Evolutionary conservation across 306 rosid genomes (phyloP), one percentile per base, ranked within the genome.

Genomic region (Medicago lupulina): DNA sequence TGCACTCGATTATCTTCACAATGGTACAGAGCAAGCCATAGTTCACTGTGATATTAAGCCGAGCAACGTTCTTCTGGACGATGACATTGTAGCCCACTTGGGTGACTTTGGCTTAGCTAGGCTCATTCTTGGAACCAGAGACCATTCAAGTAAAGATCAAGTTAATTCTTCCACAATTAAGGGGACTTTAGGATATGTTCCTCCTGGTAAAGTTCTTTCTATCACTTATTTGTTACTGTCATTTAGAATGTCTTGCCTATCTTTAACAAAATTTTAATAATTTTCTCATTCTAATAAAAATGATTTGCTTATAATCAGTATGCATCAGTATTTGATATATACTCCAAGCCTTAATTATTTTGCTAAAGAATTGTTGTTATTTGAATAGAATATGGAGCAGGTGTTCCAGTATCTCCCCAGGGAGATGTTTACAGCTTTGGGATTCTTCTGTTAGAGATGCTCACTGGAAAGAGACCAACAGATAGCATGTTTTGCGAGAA

Each of bases 41-140:
- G 81, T 81, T 74, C 90, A 83, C 2, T 81, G 80, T 73, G 85
- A 86, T 71, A 9, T 86, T 15, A 86, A 86, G 51, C 89, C 87
- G n/a, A 80, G 87, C 55, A 86, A 86, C 0, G 25, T 86, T 44
- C 81, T 86, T 54, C 77, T 83, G 18, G 60, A 54, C 3, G 60
- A 54, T 17, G 60, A 54, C 9, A 4, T 3, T 3, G 60, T 54
- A 18, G 28, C 60, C 25, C 60, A 54, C 28, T 54, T 17, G 61
- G 61, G 61, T 9, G 61, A 55, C 14, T 55, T 55, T 18, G 61
- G 61, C 61, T 18, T 55, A 55, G 61, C 61, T 55, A 55, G 61
- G 16, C 61, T 55, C 7, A 55, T 55, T 55, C 28, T 0, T 7
- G 61, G 61, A 8, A 12, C 14, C 6, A 16, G 14, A 9, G 12